Base-by-base conservation (phyloP, 108 stramenopile genomes). In the Conticribra weissflogii region DNA sequence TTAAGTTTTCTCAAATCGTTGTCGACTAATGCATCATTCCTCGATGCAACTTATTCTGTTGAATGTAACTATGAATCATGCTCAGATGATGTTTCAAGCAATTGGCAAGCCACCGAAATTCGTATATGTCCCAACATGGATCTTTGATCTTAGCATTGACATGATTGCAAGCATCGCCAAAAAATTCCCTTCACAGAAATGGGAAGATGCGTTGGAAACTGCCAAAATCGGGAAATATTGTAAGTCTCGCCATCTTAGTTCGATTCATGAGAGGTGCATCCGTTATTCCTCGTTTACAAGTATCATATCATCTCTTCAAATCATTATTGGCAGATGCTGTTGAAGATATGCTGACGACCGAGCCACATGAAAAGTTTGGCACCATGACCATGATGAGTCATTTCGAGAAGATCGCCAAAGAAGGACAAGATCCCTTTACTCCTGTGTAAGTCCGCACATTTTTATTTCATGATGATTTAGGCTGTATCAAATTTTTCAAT, bases 321-420 rank as follows among this genome's bases (percentile, higher is more conserved):
- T 9, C 36, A 41, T 41, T 41, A 9, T 12, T 41, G 8, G 36
- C 12, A 41, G 36, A 94, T 69, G 93, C 93, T 51, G 93, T 94
- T 4, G 91, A 94, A 46, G 89, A 94, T 57, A 94, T 94, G 93
- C 82, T 92, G n/a, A 91, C 93, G 14, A 86, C 83, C 1, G 74
- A 81, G 3, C 67, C 81, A 17, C 60, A 64, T 0, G 89, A 94
- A 49, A 88, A 91, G 74, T 95, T 80, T 64, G 94, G 94, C 36
- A 85, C 31, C 8, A 85, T 85, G 16, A 81, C 74, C 28, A 82
- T 93, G 58, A 76, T 73, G 68, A 76, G 93, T 53, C 94, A 95
- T 73, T 95, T 89, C 72, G 63, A 88, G 33, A 71, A 84, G 54
- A 92, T 94, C 72, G 90, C 87, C 16, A 71, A 53, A 32, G 83